Base-by-base conservation (phyloP, 148 eudicot species). In the Bassia scoparia region DNA sequence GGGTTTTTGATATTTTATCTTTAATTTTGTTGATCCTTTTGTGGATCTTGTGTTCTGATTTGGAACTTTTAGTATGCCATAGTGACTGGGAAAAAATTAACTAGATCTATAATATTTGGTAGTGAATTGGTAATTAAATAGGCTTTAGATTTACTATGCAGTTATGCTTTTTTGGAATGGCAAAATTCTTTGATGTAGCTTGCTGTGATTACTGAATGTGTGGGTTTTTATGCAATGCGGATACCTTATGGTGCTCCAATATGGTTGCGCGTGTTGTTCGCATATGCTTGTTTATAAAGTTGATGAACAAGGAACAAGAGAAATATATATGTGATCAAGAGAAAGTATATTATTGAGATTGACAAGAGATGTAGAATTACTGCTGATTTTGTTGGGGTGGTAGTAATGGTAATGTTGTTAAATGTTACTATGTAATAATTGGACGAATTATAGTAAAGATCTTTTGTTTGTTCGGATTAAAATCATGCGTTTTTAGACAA, bases 31-130 rank as follows among this genome's bases (percentile, higher is more conserved):
- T 48, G 18, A 24, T 10, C 68, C 4, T 11, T 31, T 49, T 15
- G 55, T 14, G 16, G 37, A 34, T 49, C 13, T 52, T 37, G 41
- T 61, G 64, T 68, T 68, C 74, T 60, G 34, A 34, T 67, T 58
- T 67, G 54, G 55, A 56, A 64, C 27, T 44, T n/a, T 69, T 31
- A 43, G 43, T 69, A 21, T 53, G 71, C 24, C 38, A 24, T 31
- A 37, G 37, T 67, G 72, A 46, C 27, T 20, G 61, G 62, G 24
- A 53, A 48, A 49, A 41, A 41, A 14, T 18, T 43, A 37, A 6
- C 41, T 24, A 63, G 72, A 75, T 75, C 75, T 74, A 46, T 35
- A 54, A 63, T 63, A 23, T 6, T 61, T 44, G 43, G 33, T 65
- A 5, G 24, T 35, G 16, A 49, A n/a, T 60, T 34, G 69, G 29